phyloP scores from a whole-genome alignment of 2,329 filamentous ascomycete species.

The Huntiella decipiens region DNA sequence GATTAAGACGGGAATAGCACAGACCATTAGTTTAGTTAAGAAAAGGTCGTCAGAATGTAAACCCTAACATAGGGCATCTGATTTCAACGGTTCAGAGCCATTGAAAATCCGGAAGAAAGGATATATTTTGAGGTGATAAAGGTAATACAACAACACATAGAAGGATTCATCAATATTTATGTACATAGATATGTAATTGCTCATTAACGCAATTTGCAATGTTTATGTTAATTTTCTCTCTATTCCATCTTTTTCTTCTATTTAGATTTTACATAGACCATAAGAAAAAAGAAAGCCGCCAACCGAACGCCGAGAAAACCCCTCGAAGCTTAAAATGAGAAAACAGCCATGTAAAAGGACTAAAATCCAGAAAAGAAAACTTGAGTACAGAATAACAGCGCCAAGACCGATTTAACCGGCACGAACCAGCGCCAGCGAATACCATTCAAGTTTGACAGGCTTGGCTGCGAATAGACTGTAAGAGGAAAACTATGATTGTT shows the following conservation, averaged over 20 bases:
- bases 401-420: neutral
- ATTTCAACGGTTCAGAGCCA: too few relatives aligned
- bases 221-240: neutral
- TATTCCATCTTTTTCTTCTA: neutral
- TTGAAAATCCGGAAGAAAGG: neutral
- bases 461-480: neutral
- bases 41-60: neutral
- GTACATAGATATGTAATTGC: too few relatives aligned
- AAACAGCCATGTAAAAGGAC: neutral
- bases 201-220: neutral
- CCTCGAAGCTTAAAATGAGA: neutral
- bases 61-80: neutral
- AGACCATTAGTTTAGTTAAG: neutral
- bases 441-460: constrained; percentile 1
- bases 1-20: constrained; percentile 5
- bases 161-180: neutral
- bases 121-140: neutral
- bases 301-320: constrained; percentile 1
- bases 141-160: neutral
- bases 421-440: neutral
- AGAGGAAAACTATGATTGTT: neutral
- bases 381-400: neutral
- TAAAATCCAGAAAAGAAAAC: neutral
- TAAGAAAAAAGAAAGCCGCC: neutral
- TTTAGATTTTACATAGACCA: too few relatives aligned